These are phyloP conservation scores for Diaporthe citri DNA, from an alignment of 2,329 filamentous ascomycete species.

Conservation along the genomic window DNA sequence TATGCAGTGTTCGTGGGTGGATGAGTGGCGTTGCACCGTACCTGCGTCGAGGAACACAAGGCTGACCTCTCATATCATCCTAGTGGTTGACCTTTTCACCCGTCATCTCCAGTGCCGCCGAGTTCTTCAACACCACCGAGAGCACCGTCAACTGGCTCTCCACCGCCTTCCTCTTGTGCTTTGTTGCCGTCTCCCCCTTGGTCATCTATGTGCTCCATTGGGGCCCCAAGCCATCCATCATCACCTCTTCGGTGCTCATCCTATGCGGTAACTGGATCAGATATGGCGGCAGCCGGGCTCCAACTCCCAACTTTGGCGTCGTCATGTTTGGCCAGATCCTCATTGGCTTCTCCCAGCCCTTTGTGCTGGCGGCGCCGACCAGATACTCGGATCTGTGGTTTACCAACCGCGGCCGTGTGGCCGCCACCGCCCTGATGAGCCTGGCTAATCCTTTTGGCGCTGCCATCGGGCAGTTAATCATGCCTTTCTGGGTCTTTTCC, in stretches of 20 bases:
- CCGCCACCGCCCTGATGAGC: slow-evolving; percentile 86
- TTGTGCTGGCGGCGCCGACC: slow-evolving; percentile 89
- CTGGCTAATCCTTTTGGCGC: slow-evolving; percentile 92
- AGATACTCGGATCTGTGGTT: slow-evolving; percentile 97
- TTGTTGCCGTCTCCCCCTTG: slow-evolving; percentile 78
- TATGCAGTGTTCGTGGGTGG: neutral
- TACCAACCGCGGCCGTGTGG: slow-evolving; percentile 83
- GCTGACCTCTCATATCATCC: slow-evolving; percentile 31
- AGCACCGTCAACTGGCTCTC: slow-evolving; percentile 92
- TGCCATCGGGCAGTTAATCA: slow-evolving; percentile 87
- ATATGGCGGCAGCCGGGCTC: slow-evolving; percentile 74
- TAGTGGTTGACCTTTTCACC: slow-evolving; percentile 95
- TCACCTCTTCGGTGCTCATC: slow-evolving; percentile 78
- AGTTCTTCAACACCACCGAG: slow-evolving; percentile 81
- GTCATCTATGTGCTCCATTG: slow-evolving; percentile 83
- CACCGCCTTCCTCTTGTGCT: slow-evolving; percentile 88
- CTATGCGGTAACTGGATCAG: slow-evolving; percentile 93
- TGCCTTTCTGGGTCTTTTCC: slow-evolving; percentile 79
- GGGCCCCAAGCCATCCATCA: slow-evolving; percentile 83
- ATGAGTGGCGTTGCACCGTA: neutral
- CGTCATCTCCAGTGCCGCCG: slow-evolving; percentile 78
- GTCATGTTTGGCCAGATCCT: slow-evolving; percentile 94
- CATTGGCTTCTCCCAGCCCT: slow-evolving; percentile 90
- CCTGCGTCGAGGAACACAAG: slow-evolving; percentile 9
- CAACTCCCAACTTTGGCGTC: slow-evolving; percentile 75